These are phyloP conservation scores for Candida yuanshanica DNA, from an alignment of 805 yeast genomes.

Conservation along the genomic window DNA sequence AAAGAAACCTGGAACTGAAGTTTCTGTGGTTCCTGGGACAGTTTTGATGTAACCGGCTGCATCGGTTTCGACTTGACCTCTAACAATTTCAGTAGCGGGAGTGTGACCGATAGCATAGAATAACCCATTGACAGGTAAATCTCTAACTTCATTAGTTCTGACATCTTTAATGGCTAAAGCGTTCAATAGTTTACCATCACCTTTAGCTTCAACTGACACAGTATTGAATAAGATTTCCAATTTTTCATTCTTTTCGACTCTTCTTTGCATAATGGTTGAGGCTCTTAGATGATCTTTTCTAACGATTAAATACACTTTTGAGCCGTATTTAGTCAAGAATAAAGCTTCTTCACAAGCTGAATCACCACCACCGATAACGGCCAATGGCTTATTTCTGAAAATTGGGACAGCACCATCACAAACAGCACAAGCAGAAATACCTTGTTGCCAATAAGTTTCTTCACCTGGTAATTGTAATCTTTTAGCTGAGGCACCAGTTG, in stretches of 20 bases:
- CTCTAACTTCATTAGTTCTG: slow-evolving; percentile 61
- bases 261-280: slow-evolving; percentile 93
- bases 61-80: slow-evolving; percentile 71
- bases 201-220: slow-evolving; percentile 82
- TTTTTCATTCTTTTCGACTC: slow-evolving; percentile 79
- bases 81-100: slow-evolving; percentile 86
- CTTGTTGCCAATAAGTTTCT: slow-evolving; percentile 97
- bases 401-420: slow-evolving; percentile 99
- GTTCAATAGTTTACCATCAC: slow-evolving; percentile 81
- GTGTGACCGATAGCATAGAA: slow-evolving; percentile 98
- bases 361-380: slow-evolving; percentile 99
- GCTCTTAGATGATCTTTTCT: slow-evolving; percentile 95
- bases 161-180: slow-evolving; percentile 63
- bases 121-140: slow-evolving; percentile 79
- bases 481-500: slow-evolving; percentile 98
- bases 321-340: slow-evolving; percentile 94
- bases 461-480: slow-evolving; percentile 94
- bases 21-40: slow-evolving; percentile 80
- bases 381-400: slow-evolving; percentile 95
- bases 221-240: slow-evolving; percentile 87
- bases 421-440: slow-evolving; percentile 99
- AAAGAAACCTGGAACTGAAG: slow-evolving; percentile 85
- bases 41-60: slow-evolving; percentile 87
- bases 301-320: slow-evolving; percentile 88
- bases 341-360: slow-evolving; percentile 99